A percentile compares a stretch with the other conserved stretches of the same genome.
Evolutionary conservation across 352 stramenopile genomes (phyloP).

Genomic region (Phytophthora pinifolia): DNA sequence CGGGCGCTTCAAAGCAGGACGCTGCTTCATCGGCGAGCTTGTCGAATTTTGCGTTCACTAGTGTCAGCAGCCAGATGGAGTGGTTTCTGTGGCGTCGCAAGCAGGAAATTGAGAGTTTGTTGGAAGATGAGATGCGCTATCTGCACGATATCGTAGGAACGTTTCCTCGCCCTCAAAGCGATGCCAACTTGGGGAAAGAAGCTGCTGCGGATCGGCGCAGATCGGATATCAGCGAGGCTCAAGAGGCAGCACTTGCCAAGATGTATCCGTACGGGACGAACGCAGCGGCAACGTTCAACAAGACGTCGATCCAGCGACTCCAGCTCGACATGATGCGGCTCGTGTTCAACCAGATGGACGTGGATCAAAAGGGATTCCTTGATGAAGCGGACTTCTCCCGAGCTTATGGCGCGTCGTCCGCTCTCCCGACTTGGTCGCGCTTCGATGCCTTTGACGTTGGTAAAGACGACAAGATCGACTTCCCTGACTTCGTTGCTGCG

Average conservation of each 20-base stretch:
- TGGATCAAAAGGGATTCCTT: constrained; percentile 38
- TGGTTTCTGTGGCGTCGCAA: constrained; percentile 80
- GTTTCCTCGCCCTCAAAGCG: neutral
- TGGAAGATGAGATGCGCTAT: constrained; percentile 66
- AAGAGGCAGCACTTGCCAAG: constrained; percentile 26
- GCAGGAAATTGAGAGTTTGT: constrained; percentile 61
- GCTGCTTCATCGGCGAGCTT: constrained; percentile 33
- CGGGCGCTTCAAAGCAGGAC: neutral
- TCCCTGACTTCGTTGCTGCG: constrained; percentile 57
- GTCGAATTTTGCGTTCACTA: constrained; percentile 63
- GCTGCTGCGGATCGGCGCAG: neutral
- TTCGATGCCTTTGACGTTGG: constrained; percentile 62
- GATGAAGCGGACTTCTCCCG: constrained; percentile 31
- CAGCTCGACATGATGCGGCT: constrained; percentile 55
- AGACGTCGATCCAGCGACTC: constrained; percentile 36
- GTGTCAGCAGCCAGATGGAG: constrained; percentile 62
- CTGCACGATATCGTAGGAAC: constrained; percentile 38
- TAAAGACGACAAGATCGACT: constrained; percentile 47
- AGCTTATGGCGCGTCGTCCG: constrained; percentile 9
- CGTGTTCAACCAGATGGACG: constrained; percentile 42
- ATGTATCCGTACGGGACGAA: constrained; percentile 71
- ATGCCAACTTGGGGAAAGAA: neutral
- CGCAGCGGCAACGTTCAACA: constrained; percentile 50
- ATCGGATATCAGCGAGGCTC: neutral
- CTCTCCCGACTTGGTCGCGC: constrained; percentile 30